Evolutionary conservation across 139 green algal genomes (phyloP), one percentile per base, ranked within the genome.

Genomic region (Tetratostichococcus sp.): DNA sequence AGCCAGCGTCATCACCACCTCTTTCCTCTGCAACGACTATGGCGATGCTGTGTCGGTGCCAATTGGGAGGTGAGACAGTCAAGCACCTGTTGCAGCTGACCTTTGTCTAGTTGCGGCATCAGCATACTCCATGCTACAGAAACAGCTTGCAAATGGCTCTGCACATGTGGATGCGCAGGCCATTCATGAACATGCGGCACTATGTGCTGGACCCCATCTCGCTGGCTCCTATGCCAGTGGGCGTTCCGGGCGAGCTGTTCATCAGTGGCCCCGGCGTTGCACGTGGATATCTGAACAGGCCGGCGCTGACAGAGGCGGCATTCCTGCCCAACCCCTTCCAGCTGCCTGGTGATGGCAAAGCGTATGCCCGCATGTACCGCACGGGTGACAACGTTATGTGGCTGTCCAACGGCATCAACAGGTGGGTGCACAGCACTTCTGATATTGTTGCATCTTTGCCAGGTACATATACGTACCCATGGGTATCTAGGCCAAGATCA

Each of bases 241-340:
- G 75, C 33, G 33, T 80, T 14, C 68, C 69, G 4, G 75, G 75
- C 14, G 75, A 80, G 75, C 75, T 80, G 43, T 67, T 57, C 68
- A 80, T 80, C 25, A 42, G 16, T 39, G 75, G 75, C 19, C 33
- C 39, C 8, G 75, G 75, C 23, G 35, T 80, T 16, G 78, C 75
- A 21, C 43, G 31, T 2, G 75, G 75, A 3, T 80, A 80, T 32
- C 30, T 80, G 25, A 35, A 28, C 43, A 21, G 35, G 6, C 68
- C 75, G 1, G 69, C 70, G 14, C 35, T 80, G 3, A 80, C 66
- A 23, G 43, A n/a, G 6, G 75, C 67, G 35, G 67, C 35, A 4
- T 71, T 71, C 35, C 31, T 71, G 67, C 31, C 50, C 28, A 43
- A 65, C 65, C 50, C 50, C 4, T 62, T n/a, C 50, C 11, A 26